These are phyloP conservation scores for Cyberlindnera misumaiensis DNA, from an alignment of 805 yeast species.

Conservation along the genomic window DNA sequence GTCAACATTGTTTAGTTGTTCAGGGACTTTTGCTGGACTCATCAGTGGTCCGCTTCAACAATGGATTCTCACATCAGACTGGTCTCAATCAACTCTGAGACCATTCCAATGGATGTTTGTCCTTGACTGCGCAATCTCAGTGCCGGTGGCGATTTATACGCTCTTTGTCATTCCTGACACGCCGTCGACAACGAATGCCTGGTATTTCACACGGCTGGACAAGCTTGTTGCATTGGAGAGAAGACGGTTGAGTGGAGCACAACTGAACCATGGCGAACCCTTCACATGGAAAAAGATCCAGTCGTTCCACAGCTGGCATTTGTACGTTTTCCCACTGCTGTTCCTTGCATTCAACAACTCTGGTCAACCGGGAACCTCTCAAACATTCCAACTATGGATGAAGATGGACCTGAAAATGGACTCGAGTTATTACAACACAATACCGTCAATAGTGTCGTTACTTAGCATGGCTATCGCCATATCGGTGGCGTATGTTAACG, in stretches of 20 bases:
- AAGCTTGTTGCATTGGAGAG: slow-evolving; percentile 37
- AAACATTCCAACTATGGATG: slow-evolving; percentile 42
- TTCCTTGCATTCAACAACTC: slow-evolving; percentile 13
- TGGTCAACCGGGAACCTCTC: slow-evolving; percentile 28
- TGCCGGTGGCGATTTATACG: slow-evolving; percentile 38
- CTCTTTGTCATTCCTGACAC: slow-evolving; percentile 35
- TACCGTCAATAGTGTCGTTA: slow-evolving; percentile 33
- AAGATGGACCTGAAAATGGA: slow-evolving; percentile 28
- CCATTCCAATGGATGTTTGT: slow-evolving; percentile 39
- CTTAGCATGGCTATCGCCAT: slow-evolving; percentile 33
- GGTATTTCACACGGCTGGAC: slow-evolving; percentile 26
- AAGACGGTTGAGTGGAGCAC: slow-evolving; percentile 34
- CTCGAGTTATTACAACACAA: slow-evolving; percentile 30
- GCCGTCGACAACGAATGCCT: slow-evolving; percentile 33
- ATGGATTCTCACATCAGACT: slow-evolving; percentile 19
- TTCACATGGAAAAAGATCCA: slow-evolving; percentile 34
- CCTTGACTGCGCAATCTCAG: slow-evolving; percentile 31
- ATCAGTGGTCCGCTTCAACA: slow-evolving; percentile 32
- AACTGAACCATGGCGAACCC: slow-evolving; percentile 31
- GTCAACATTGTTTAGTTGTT: slow-evolving; percentile 24
- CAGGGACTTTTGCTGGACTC: slow-evolving; percentile 26
- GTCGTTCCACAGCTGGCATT: slow-evolving; percentile 39
- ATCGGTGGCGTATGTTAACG: slow-evolving; percentile 29
- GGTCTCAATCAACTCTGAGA: slow-evolving; percentile 17
- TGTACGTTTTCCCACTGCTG: slow-evolving; percentile 34